phyloP scores from a whole-genome alignment of 495 filamentous ascomycete genomes.

The Jackrogersella minutella region DNA sequence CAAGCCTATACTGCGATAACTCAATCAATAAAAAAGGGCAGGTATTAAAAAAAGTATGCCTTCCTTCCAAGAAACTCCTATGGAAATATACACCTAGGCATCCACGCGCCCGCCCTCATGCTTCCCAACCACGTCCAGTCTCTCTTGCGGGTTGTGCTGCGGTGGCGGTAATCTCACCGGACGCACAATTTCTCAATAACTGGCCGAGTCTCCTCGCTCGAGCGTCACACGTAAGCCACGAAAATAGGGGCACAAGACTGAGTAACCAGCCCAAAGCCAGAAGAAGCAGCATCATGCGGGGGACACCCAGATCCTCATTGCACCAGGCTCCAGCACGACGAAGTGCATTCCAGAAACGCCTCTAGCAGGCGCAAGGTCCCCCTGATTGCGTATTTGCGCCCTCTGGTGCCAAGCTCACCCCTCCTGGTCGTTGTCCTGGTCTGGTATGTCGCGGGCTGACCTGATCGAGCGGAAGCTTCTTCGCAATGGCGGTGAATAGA shows the following conservation, averaged over 20 bases:
- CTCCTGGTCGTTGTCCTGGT: constrained; percentile 72
- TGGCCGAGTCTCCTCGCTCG: not conserved
- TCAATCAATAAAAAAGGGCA: constrained; percentile 40
- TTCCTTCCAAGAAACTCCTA: constrained; percentile 47
- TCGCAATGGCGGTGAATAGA: constrained; percentile 96
- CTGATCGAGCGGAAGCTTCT: constrained; percentile 95
- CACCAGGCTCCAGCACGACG: constrained; percentile 20
- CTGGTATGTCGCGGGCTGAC: constrained; percentile 84
- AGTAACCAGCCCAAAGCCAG: constrained; percentile 18
- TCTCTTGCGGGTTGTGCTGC: constrained; percentile 14
- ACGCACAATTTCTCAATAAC: constrained; percentile 1
- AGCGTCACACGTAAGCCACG: constrained; percentile 16
- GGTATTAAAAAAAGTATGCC: constrained; percentile 49
- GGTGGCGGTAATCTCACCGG: not conserved
- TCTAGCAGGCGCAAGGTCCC: constrained; percentile 77
- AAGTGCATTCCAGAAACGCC: constrained; percentile 25
- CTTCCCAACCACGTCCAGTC: constrained; percentile 34
- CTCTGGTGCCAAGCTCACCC: constrained; percentile 83
- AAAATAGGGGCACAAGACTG: constrained; percentile 8
- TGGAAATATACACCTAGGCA: constrained; percentile 49
- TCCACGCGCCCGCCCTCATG: constrained; percentile 39
- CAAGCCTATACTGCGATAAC: constrained; percentile 25
- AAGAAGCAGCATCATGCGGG: constrained; percentile 25
- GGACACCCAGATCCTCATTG: constrained; percentile 10
- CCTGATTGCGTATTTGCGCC: constrained; percentile 76